Conservation (phyloP, 805 yeast species). For the Maudiozyma bulderi region DNA sequence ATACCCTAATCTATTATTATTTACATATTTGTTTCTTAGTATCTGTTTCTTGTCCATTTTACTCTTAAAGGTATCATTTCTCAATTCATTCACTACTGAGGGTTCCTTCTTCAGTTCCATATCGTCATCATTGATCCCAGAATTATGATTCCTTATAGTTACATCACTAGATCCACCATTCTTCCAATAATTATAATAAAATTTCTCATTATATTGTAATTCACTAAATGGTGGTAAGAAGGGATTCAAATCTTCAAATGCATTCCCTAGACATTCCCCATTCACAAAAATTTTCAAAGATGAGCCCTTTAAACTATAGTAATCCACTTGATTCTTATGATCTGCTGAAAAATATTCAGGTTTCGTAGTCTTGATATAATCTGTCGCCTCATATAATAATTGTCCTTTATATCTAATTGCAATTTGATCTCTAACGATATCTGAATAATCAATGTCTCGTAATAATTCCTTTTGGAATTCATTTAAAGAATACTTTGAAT, state of each 20-base stretch:
- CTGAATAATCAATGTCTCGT: slow-evolving; percentile 26
- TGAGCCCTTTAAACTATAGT: slow-evolving; percentile 36
- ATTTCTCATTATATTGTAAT: slow-evolving; percentile 33
- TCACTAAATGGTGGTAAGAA: slow-evolving; percentile 74
- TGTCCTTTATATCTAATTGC: slow-evolving; percentile 76
- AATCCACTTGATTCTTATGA: slow-evolving; percentile 32
- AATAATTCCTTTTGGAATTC: slow-evolving; percentile 26
- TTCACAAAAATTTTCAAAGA: slow-evolving; percentile 64
- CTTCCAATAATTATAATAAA: slow-evolving; percentile 26
- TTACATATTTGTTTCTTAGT: slow-evolving; percentile 35
- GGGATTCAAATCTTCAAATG: slow-evolving; percentile 59
- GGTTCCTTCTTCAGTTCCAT: not conserved
- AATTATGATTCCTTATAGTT: slow-evolving; percentile 7
- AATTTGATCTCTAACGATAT: slow-evolving; percentile 69
- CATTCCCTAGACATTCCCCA: slow-evolving; percentile 57
- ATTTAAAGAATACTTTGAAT: slow-evolving; percentile 5
- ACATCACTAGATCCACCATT: slow-evolving; percentile 10
- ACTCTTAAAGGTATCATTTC: no score
- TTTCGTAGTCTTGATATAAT: slow-evolving; percentile 33
- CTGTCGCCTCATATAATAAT: slow-evolving; percentile 76
- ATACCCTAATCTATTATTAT: slow-evolving; percentile 84
- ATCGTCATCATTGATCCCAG: not conserved
- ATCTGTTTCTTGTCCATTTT: slow-evolving; percentile 2
- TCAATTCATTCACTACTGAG: not conserved
- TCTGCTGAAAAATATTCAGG: slow-evolving; percentile 27